These are phyloP conservation scores for Beauveria medogensis DNA, from an alignment of 2,329 filamentous ascomycete genomes.

Conservation along the genomic window DNA sequence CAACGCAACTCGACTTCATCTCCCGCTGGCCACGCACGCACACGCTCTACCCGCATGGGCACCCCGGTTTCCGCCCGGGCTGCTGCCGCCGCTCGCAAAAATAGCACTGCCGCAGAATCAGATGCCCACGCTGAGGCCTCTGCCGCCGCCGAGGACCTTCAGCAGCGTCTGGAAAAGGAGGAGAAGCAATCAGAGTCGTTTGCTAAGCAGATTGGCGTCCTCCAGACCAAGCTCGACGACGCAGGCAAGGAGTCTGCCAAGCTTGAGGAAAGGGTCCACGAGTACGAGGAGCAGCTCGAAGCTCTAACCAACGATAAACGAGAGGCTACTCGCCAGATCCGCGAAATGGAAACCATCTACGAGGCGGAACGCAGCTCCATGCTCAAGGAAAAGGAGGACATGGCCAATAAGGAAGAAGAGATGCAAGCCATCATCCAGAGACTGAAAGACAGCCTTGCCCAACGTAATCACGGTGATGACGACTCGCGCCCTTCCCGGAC, in stretches of 20 bases:
- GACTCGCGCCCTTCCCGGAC: slow-evolving; percentile 26
- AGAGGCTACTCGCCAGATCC: slow-evolving; percentile 72
- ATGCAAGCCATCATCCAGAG: slow-evolving; percentile 85
- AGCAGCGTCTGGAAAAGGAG: slow-evolving; percentile 71
- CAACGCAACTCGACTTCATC: slow-evolving; percentile 41
- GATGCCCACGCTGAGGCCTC: slow-evolving; percentile 66
- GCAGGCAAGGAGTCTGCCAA: slow-evolving; percentile 73
- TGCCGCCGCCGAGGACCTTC: slow-evolving; percentile 74
- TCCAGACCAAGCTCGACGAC: slow-evolving; percentile 83
- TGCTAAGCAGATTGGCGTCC: slow-evolving; percentile 74
- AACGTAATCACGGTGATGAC: slow-evolving; percentile 53
- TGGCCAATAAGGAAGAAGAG: slow-evolving; percentile 76
- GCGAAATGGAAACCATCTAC: slow-evolving; percentile 88
- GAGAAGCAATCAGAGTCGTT: slow-evolving; percentile 71
- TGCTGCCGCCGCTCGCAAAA: slow-evolving; percentile 55
- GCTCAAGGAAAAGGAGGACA: slow-evolving; percentile 87
- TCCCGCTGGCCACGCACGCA: slow-evolving; percentile 39
- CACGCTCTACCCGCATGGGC: slow-evolving; percentile 55
- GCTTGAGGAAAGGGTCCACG: slow-evolving; percentile 81
- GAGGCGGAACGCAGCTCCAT: slow-evolving; percentile 82
- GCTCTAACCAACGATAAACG: slow-evolving; percentile 75
- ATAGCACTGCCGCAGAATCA: slow-evolving; percentile 31
- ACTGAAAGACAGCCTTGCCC: slow-evolving; percentile 79
- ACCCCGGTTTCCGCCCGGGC: slow-evolving; percentile 68
- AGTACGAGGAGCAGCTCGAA: slow-evolving; percentile 77